Percentiles rank a stretch among this genome's conserved stretches.
These are phyloP conservation scores for Colletotrichum horii DNA, from an alignment of 2,329 filamentous ascomycete species.

Conservation along the genomic window DNA sequence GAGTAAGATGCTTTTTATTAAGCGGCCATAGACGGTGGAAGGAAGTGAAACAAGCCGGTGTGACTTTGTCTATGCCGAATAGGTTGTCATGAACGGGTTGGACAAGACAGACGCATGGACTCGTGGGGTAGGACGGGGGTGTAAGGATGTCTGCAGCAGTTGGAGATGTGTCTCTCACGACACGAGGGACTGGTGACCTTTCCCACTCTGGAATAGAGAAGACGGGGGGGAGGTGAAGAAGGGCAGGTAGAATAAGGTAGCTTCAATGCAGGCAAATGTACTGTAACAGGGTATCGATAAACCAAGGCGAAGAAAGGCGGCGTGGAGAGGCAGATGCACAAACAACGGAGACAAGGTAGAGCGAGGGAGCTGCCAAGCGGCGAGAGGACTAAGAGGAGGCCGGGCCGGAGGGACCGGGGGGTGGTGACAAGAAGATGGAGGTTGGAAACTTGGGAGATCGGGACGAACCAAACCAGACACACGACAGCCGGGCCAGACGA, in stretches of 20 bases:
- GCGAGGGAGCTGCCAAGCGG: background rate
- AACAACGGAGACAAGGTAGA: background rate
- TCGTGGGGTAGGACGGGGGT: slow-evolving; percentile 20
- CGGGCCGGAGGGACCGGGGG: background rate
- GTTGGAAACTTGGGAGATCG: background rate
- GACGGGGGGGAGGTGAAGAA: background rate
- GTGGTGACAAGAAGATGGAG: background rate
- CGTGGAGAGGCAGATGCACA: background rate
- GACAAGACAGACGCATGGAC: slow-evolving; percentile 21
- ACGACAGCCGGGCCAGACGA: background rate
- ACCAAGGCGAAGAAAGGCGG: background rate
- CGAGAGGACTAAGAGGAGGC: slow-evolving; percentile 7
- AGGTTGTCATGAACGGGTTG: slow-evolving; percentile 22
- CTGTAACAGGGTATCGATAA: background rate
- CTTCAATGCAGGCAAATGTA: background rate
- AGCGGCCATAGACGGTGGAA: slow-evolving; percentile 17
- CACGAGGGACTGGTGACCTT: background rate
- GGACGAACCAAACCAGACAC: background rate
- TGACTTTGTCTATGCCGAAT: slow-evolving; percentile 29
- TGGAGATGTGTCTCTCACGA: background rate
- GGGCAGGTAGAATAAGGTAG: background rate
- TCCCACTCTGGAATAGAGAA: background rate
- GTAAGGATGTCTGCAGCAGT: slow-evolving; percentile 20
- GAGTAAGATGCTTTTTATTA: slow-evolving; percentile 16
- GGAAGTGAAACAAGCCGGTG: slow-evolving; percentile 41